Evolutionary conservation across 768 basidiomycete genomes (phyloP), one percentile per base, ranked within the genome.

Genomic region (Leccinum arenicola): DNA sequence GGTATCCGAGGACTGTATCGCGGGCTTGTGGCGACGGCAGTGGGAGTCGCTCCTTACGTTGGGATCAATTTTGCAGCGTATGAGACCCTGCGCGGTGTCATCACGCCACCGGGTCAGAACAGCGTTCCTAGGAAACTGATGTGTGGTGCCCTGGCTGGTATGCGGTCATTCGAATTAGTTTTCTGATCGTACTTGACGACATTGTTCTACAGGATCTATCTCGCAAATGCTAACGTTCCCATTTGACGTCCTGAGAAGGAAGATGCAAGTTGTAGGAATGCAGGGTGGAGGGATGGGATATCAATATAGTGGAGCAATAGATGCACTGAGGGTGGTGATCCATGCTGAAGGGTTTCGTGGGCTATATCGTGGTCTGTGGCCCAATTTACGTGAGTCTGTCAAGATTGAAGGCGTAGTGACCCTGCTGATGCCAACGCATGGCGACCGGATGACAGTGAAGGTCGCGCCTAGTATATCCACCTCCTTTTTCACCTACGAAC

Each of bases 161-260:
- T 61, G 79, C 40, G 43, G 19, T 31, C 9, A 29, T 54, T 56
- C 11, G 50, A 54, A 54, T 29, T 40, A 21, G 33, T 25, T 63
- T 54, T 31, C n/a, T 21, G 51, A 21, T 45, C 10, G 38, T 55
- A 25, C 55, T 62, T n/a, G 64, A 52, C 6, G 60, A 47, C 25
- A 53, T 55, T 55, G 25, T 25, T 23, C 56, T 25, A 29, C 74
- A 84, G 93, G 93, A n/a, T 86, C 88, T 25, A 88, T 96, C 63
- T 95, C 94, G 12, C 93, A 98, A 73, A 93, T 94, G 52, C 74
- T 98, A 66, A 98, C 95, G 5, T 98, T 96, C 72, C 96, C 96
- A 9, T 92, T 97, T 67, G 96, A 99, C 71, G 92, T 98, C 6
- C 74, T 98, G 59, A 82, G 96, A 50, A 82, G 96, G 61, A 96